Evolutionary conservation across 257 asterid species (phyloP).

Genomic region (Solanum bulbocastanum): DNA sequence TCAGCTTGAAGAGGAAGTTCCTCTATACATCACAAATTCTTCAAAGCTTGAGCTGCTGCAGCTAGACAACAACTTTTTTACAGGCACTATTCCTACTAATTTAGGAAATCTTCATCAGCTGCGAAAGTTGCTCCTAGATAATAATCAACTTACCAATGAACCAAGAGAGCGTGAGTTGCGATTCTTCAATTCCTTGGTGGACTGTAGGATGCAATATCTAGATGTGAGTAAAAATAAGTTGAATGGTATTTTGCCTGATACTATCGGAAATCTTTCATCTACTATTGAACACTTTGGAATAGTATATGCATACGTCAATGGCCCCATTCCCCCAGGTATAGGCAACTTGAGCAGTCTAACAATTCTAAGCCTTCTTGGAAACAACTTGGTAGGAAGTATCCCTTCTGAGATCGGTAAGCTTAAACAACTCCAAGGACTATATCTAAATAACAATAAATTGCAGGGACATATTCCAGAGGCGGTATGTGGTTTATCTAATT

Average conservation of each 20-base stretch:
- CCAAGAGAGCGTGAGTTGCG: not conserved
- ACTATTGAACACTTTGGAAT: rapidly evolving
- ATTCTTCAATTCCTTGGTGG: not conserved
- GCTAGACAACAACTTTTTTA: rapidly evolving
- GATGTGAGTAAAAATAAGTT: rapidly evolving
- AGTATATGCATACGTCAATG: not conserved
- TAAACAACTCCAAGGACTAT: not conserved
- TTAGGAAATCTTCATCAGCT: not conserved
- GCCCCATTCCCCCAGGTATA: not conserved
- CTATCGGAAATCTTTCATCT: not conserved
- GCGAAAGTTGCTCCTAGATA: rapidly evolving
- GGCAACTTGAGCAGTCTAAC: not conserved
- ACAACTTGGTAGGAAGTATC: not conserved
- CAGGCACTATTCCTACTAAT: not conserved
- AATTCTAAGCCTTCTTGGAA: not conserved
- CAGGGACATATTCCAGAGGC: not conserved
- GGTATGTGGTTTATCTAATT: not conserved
- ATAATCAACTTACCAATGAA: not conserved
- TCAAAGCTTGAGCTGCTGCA: rapidly evolving
- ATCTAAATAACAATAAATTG: not conserved
- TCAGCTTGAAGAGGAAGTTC: not conserved
- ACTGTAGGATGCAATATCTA: not conserved
- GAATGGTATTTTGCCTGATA: not conserved
- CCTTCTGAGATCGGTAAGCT: not conserved
- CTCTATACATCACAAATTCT: rapidly evolving